Evolutionary conservation across 345 rosid species (phyloP).

Genomic region (Crucihimalaya himalaica): DNA sequence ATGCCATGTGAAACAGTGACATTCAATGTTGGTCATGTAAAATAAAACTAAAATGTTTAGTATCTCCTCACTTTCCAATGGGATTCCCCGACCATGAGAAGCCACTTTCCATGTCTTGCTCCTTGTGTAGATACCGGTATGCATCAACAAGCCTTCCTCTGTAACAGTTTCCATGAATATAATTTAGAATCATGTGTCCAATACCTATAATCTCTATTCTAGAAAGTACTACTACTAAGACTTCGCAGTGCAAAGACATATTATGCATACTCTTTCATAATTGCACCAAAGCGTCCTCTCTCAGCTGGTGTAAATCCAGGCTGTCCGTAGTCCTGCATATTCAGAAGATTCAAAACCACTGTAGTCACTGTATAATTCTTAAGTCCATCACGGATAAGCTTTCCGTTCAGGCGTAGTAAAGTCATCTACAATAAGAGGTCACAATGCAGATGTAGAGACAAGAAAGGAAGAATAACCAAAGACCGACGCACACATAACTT

Average conservation of each 20-base stretch:
- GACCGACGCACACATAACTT: background rate
- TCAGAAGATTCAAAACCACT: background rate
- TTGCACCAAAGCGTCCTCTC: constrained; percentile 82
- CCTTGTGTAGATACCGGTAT: constrained; percentile 79
- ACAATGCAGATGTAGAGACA: constrained; percentile 13
- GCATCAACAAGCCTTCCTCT: constrained; percentile 92
- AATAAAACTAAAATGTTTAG: background rate
- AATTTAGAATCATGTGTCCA: background rate
- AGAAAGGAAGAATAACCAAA: background rate
- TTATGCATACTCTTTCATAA: constrained; percentile 68
- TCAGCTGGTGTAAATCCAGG: constrained; percentile 95
- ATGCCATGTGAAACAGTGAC: background rate
- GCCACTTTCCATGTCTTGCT: constrained; percentile 84
- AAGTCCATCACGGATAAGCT: constrained; percentile 1
- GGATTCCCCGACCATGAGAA: constrained; percentile 97
- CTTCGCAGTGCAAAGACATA: background rate
- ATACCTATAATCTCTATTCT: constrained; percentile 1
- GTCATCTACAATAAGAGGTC: constrained; percentile 16
- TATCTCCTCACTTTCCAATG: constrained; percentile 73
- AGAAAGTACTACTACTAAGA: constrained; percentile 8
- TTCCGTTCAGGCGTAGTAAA: constrained; percentile 1
- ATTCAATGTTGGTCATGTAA: background rate
- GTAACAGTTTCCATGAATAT: constrained; percentile 27
- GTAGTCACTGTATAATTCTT: background rate
- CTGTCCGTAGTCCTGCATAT: constrained; percentile 82